Evolutionary conservation across 306 rosid species (phyloP).

Genomic region (Clitoria ternatea): DNA sequence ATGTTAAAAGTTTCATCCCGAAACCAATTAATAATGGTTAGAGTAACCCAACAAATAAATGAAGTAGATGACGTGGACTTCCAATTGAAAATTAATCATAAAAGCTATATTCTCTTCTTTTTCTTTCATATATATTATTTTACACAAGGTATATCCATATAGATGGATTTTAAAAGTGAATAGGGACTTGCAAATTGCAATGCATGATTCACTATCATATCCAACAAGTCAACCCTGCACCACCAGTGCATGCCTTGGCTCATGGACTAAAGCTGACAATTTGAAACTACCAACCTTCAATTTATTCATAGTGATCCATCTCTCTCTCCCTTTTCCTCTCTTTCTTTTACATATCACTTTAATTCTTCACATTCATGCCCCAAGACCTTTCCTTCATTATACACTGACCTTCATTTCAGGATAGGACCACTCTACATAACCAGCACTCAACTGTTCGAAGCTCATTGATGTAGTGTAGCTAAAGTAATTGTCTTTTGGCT

Average conservation of each 20-base stretch:
- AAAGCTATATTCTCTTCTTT: too few relatives aligned
- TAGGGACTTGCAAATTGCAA: conserved; percentile 7
- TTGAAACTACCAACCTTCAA: not conserved
- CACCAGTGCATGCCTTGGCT: too few relatives aligned
- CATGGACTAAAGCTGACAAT: not conserved
- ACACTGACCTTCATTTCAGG: not conserved
- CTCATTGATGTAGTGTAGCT: too few relatives aligned
- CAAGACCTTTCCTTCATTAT: not conserved
- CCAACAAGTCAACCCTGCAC: not conserved
- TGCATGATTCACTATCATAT: conserved; percentile 8
- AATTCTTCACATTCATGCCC: not conserved
- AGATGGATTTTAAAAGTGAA: not conserved
- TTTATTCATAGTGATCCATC: not conserved
- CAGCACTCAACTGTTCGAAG: not conserved
- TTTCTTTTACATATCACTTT: not conserved
- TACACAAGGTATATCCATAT: not conserved
- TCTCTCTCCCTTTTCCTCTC: not conserved
- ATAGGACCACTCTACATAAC: not conserved
- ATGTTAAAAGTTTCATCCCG: too few relatives aligned
- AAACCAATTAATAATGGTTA: too few relatives aligned
- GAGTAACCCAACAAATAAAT: too few relatives aligned
- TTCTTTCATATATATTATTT: not conserved
- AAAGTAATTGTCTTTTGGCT: not conserved
- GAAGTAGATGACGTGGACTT: too few relatives aligned
- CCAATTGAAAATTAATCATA: too few relatives aligned